A percentile compares a stretch with the other conserved stretches of the same genome.
These are phyloP conservation scores for Trichoderma polysporum DNA, from an alignment of 2,329 filamentous ascomycete species.

Conservation along the genomic window DNA sequence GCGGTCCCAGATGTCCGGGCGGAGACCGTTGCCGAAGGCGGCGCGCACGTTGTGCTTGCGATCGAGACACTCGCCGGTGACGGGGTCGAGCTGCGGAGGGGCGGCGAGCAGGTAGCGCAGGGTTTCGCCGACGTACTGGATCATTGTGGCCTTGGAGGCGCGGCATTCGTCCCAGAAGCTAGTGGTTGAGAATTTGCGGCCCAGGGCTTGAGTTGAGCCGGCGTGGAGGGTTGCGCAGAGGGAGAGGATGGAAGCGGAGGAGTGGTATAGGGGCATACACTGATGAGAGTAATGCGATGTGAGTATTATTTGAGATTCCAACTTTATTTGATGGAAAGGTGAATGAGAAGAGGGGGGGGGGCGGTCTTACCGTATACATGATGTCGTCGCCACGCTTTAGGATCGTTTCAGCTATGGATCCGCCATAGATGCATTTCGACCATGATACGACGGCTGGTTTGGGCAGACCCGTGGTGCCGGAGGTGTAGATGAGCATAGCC, in stretches of 20 bases:
- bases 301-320: background rate
- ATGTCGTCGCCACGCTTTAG: constrained; percentile 63
- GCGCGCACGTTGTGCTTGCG: constrained; percentile 68
- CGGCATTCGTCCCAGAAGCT: constrained; percentile 76
- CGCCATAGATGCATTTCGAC: constrained; percentile 60
- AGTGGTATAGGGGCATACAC: constrained; percentile 90
- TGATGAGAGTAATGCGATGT: constrained; percentile 32
- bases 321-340: background rate
- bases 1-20: constrained; percentile 80
- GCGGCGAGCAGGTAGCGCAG: constrained; percentile 76
- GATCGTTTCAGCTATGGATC: constrained; percentile 41
- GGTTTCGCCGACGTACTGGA: constrained; percentile 88
- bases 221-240: constrained; percentile 59
- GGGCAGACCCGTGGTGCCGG: constrained; percentile 80
- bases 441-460: constrained; percentile 78
- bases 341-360: background rate
- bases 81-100: constrained; percentile 59
- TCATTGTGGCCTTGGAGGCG: constrained; percentile 67
- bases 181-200: constrained; percentile 74
- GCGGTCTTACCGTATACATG: constrained; percentile 66
- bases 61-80: constrained; percentile 68
- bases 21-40: constrained; percentile 81
- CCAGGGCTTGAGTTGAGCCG: constrained; percentile 68
- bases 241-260: constrained; percentile 71
- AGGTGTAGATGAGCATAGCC: constrained; percentile 78